Conservation (phyloP, 2,329 filamentous ascomycete species). For the Fusarium beomiforme region DNA sequence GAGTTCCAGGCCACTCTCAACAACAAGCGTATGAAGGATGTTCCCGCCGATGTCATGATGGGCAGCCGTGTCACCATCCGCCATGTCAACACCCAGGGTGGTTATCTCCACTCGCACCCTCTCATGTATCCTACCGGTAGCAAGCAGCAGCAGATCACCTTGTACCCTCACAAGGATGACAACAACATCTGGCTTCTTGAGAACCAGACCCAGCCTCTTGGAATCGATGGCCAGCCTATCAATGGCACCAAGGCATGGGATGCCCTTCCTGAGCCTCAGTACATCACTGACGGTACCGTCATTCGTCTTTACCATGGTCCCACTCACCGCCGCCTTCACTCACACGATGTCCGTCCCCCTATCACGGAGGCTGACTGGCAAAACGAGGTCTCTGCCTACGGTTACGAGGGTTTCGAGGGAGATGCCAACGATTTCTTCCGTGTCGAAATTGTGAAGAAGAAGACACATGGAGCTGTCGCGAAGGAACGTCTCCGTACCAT, state of each 20-base stretch:
- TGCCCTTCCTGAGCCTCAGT: constrained; percentile 69
- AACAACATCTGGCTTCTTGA: constrained; percentile 96
- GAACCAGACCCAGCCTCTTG: constrained; percentile 93
- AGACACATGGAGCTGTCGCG: constrained; percentile 81
- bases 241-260: constrained; percentile 89
- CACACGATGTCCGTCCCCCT: constrained; percentile 90
- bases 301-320: constrained; percentile 84
- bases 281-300: constrained; percentile 81
- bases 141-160: constrained; percentile 98
- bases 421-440: constrained; percentile 97
- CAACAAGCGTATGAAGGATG: constrained; percentile 95
- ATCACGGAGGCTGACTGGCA: constrained; percentile 93
- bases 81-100: constrained; percentile 97
- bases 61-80: constrained; percentile 88
- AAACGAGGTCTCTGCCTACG: constrained; percentile 95
- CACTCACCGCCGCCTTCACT: constrained; percentile 91
- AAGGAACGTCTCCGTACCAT: constrained; percentile 92
- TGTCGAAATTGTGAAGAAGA: constrained; percentile 90
- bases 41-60: constrained; percentile 89
- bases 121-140: constrained; percentile 98
- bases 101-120: constrained; percentile 94
- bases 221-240: constrained; percentile 77
- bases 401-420: constrained; percentile 95
- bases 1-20: constrained; percentile 99
- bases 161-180: constrained; percentile 98